Percentiles rank a stretch among this genome's conserved stretches.
Conservation (phyloP, 768 basidiomycete species). For the Mycena pura region DNA sequence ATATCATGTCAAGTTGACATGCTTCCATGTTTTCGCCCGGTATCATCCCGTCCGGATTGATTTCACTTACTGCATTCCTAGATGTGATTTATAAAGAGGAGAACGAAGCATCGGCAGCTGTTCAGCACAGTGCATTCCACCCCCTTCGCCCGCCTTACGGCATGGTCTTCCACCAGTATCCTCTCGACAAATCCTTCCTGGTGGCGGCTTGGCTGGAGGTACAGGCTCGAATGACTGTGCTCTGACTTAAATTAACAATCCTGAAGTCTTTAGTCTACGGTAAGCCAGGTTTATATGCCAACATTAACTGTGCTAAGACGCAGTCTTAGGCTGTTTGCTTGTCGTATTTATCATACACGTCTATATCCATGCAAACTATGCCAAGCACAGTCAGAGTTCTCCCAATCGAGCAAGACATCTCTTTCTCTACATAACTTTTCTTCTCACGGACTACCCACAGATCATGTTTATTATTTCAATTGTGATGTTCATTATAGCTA, state of each 20-base stretch:
- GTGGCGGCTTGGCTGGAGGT: slow-evolving; percentile 31
- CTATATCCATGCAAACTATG: slow-evolving; percentile 10
- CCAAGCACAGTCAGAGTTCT: not conserved
- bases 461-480: slow-evolving; percentile 23
- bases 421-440: not conserved
- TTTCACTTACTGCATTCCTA: no score
- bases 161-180: no score
- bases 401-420: slow-evolving; percentile 9
- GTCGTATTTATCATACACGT: slow-evolving; percentile 20
- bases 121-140: no score
- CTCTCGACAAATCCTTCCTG: slow-evolving; percentile 25
- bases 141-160: no score
- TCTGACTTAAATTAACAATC: not conserved
- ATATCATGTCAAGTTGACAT: no score
- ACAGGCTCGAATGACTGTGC: not conserved
- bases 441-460: not conserved
- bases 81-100: no score
- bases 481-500: slow-evolving; percentile 29
- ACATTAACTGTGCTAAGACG: no score
- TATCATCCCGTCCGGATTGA: no score
- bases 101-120: no score
- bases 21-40: no score
- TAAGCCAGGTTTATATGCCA: no score
- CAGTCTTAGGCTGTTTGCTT: slow-evolving; percentile 26
- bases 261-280: no score